Evolutionary conservation across 768 basidiomycete genomes (phyloP).

Genomic region (Tulasnella sp.): DNA sequence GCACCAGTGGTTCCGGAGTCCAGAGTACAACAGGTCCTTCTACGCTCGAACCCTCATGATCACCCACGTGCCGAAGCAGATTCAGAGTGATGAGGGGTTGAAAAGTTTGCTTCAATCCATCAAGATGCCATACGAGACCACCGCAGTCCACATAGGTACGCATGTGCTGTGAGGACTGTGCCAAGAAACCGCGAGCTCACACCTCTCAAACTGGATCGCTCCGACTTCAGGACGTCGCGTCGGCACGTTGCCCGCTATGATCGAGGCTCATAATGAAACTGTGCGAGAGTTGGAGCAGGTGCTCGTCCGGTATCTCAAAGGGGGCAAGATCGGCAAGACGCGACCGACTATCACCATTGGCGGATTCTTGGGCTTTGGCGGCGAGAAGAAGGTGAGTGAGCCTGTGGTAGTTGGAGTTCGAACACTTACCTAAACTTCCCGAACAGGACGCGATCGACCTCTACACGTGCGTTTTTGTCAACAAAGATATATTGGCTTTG

Average conservation of each 20-base stretch:
- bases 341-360: constrained; percentile 74
- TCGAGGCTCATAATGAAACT: constrained; percentile 86
- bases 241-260: constrained; percentile 77
- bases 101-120: constrained; percentile 59
- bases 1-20: constrained; percentile 60
- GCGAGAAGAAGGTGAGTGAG: constrained; percentile 41
- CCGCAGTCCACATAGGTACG: constrained; percentile 66
- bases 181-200: background rate
- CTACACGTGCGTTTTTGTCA: constrained; percentile 54
- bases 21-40: constrained; percentile 69
- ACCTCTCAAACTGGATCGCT: background rate
- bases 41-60: constrained; percentile 88
- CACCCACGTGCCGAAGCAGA: constrained; percentile 63
- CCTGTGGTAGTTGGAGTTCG: background rate
- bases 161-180: background rate
- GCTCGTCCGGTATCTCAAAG: constrained; percentile 83
- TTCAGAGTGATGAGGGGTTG: constrained; percentile 78
- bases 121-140: constrained; percentile 77
- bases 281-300: constrained; percentile 86
- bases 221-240: constrained; percentile 46
- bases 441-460: constrained; percentile 77
- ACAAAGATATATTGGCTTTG: background rate
- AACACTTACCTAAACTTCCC: background rate
- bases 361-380: constrained; percentile 72
- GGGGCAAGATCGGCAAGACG: constrained; percentile 63